A percentile compares a stretch with the other conserved stretches of the same genome.
These are phyloP conservation scores for Talaromyces rugulosus DNA, from an alignment of 2,329 filamentous ascomycete genomes.

Conservation along the genomic window DNA sequence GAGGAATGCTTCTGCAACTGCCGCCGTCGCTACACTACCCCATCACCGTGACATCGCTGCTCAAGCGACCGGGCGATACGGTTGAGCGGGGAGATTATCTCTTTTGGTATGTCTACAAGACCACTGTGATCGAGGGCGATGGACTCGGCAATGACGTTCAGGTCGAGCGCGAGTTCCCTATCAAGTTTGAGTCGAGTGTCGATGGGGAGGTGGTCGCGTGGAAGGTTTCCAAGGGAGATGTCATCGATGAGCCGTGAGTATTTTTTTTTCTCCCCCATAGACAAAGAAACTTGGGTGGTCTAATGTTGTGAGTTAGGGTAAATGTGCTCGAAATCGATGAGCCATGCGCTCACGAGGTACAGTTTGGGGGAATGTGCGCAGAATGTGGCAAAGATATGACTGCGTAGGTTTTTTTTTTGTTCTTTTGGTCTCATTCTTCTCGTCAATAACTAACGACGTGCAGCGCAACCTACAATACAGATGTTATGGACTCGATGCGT, in stretches of 20 bases:
- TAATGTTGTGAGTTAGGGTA: constrained; percentile 36
- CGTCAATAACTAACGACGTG: neutral
- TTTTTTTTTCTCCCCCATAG: neutral
- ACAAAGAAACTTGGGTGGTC: neutral
- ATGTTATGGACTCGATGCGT: constrained; percentile 72
- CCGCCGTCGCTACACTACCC: constrained; percentile 73
- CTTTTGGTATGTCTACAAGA: constrained; percentile 83
- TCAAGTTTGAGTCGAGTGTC: constrained; percentile 75
- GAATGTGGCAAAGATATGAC: constrained; percentile 97
- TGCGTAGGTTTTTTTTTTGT: constrained; percentile 46
- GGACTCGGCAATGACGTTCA: constrained; percentile 70
- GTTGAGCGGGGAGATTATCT: constrained; percentile 73
- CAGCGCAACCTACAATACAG: constrained; percentile 71
- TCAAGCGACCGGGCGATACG: constrained; percentile 69
- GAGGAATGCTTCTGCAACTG: constrained; percentile 45
- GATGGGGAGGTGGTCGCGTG: constrained; percentile 76
- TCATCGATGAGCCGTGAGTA: constrained; percentile 40
- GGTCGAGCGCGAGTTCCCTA: constrained; percentile 66
- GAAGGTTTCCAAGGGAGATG: constrained; percentile 56
- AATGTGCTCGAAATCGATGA: constrained; percentile 76
- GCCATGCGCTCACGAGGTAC: constrained; percentile 83
- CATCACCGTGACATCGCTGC: constrained; percentile 82
- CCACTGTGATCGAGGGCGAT: constrained; percentile 62
- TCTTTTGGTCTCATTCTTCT: neutral
- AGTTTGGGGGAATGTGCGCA: constrained; percentile 86